Evolutionary conservation across 345 rosid species (phyloP), one percentile per base, ranked within the genome.

Genomic region (Linum usitatissimum): DNA sequence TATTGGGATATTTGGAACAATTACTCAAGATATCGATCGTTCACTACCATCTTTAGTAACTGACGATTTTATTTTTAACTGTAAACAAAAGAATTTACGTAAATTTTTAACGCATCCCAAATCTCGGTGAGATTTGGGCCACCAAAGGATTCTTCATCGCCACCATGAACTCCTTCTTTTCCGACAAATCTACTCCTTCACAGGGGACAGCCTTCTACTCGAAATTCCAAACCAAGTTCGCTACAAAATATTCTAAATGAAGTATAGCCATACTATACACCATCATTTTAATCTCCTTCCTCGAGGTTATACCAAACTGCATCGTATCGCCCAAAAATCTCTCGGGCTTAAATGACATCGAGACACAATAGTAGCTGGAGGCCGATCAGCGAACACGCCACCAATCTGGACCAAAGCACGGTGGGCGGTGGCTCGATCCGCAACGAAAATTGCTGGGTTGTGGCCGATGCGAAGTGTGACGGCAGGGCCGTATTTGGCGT

Each of bases 371-470:
- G 0, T 0, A 13, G 54, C 64, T 6, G 49, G 20, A 0, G 68
- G 64, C 6, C 74, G 65, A 57, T 39, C 18, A 2, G 62, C 64
- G 7, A 64, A 64, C 9, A 61, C 19, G 1, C 65, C 65, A 5
- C 66, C 74, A 38, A 60, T 64, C 28, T 60, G 57, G 57, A 70
- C 17, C 53, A 70, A 60, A 49, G 74, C 65, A 3, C 59, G 65
- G 60, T 70, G n/a, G 30, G 74, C 69, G 36, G 65, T 68, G 30
- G 14, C 19, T 8, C 62, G 74, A 12, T 70, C 74, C 18, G 62
- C 74, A 23, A 70, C 6, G 30, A 70, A 60, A 49, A 64, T 64
- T 57, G 55, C 6, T 13, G 38, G 49, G 57, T 53, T 57, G 4
- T 60, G 13, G 21, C 69, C 69, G 57, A 70, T 38, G 17, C 30